These are phyloP conservation scores for Pseudomicrostroma phylloplanum DNA, from an alignment of 1,284 basidiomycete genomes.

Conservation along the genomic window DNA sequence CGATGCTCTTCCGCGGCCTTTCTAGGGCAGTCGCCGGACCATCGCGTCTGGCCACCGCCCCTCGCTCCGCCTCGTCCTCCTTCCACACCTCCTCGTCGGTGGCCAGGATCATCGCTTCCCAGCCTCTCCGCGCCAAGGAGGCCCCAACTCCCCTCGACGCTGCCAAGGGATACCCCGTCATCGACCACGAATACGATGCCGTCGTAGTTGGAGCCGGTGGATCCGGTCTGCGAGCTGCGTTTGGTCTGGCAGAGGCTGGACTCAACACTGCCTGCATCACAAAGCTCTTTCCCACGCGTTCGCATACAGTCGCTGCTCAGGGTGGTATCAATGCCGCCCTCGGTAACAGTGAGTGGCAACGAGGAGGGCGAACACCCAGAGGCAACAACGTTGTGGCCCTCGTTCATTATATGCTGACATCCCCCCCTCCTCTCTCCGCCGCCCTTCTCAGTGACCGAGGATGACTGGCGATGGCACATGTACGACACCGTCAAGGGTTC, in stretches of 20 bases:
- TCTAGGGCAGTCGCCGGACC: constrained; percentile 10
- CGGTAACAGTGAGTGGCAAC: constrained; percentile 62
- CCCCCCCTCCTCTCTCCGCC: neutral
- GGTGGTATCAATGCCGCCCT: constrained; percentile 99
- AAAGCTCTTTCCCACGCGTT: constrained; percentile 98
- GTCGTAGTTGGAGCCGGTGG: constrained; percentile 71
- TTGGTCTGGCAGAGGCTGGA: constrained; percentile 96
- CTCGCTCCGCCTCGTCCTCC: constrained; percentile 11
- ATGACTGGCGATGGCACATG: constrained; percentile 99
- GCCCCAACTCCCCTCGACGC: constrained; percentile 55
- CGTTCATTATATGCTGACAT: neutral
- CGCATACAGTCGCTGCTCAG: constrained; percentile 98
- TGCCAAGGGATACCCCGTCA: constrained; percentile 73
- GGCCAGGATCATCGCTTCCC: constrained; percentile 64
- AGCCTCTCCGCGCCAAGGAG: constrained; percentile 74
- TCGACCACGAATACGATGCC: constrained; percentile 68
- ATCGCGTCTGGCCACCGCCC: constrained; percentile 2
- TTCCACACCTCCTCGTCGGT: constrained; percentile 40
- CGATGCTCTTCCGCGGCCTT: constrained; percentile 6
- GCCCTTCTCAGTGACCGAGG: constrained; percentile 41
- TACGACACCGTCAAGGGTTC: constrained; percentile 99
- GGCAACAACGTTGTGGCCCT: constrained; percentile 6
- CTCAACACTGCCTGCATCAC: constrained; percentile 91
- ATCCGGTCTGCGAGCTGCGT: constrained; percentile 94
- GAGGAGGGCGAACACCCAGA: too few species aligned